A percentile compares a stretch with the other conserved stretches of the same genome.
These are phyloP conservation scores for Cubamyces sp. DNA, from an alignment of 768 basidiomycete species.

Conservation along the genomic window DNA sequence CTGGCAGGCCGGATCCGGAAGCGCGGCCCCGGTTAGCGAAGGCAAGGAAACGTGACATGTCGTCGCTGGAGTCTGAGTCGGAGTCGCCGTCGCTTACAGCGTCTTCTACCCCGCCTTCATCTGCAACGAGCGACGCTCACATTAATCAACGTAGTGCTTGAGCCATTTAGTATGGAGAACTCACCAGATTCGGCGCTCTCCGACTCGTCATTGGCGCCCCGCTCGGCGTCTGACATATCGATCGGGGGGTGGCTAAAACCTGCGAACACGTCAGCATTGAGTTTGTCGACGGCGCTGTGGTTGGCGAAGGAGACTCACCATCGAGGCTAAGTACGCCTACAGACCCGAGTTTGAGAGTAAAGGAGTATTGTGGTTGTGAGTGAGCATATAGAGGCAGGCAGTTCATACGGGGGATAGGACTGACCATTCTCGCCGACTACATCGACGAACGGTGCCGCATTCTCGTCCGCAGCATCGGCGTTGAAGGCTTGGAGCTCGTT, in stretches of 20 bases:
- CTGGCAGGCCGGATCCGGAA: conserved; percentile 8
- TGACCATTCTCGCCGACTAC: not conserved
- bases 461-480: not conserved
- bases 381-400: not conserved
- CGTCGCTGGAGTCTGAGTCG: not conserved
- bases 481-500: not conserved
- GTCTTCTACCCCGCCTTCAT: not conserved
- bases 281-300: no score
- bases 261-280: no score
- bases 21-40: conserved; percentile 12
- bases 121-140: no score
- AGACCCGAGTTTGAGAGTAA: not conserved
- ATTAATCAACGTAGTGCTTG: no score
- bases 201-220: no score
- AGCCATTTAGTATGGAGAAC: no score
- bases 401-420: not conserved
- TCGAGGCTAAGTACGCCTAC: no score
- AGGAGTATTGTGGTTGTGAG: not conserved
- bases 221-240: no score
- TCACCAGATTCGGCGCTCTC: no score
- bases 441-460: not conserved
- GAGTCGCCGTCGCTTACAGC: not conserved
- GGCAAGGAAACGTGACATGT: conserved; percentile 8
- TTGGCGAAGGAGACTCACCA: no score
- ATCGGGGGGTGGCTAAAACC: no score